Evolutionary conservation across 1,284 basidiomycete species (phyloP).

Genomic region (Stereum hirsutum): DNA sequence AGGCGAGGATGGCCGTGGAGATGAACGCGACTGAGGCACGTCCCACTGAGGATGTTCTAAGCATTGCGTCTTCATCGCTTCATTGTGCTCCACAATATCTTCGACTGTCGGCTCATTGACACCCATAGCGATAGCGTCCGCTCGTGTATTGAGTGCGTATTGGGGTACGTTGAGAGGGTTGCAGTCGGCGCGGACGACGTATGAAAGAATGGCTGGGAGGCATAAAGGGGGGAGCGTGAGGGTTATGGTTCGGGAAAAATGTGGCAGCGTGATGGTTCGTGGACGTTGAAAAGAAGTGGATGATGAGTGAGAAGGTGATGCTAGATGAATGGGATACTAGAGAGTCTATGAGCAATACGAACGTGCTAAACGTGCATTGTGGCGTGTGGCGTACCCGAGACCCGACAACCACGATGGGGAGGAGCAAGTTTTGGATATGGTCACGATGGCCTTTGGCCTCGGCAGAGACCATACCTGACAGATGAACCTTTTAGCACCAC

Average conservation of each 20-base stretch:
- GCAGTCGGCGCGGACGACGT: conserved; percentile 33
- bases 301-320: conserved; percentile 1
- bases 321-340: conserved; percentile 4
- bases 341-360: not conserved
- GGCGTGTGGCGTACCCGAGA: conserved; percentile 40
- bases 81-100: conserved; percentile 35
- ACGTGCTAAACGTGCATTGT: too few relatives aligned
- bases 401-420: conserved; percentile 36
- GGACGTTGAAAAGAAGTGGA: too few relatives aligned
- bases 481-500: not conserved
- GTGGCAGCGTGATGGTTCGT: too few relatives aligned
- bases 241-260: too few relatives aligned
- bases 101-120: conserved; percentile 33
- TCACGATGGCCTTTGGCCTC: conserved; percentile 26
- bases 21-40: not conserved
- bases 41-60: too few relatives aligned
- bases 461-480: conserved; percentile 23
- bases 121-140: conserved; percentile 20
- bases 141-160: conserved; percentile 22
- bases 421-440: conserved; percentile 27
- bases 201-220: conserved; percentile 34
- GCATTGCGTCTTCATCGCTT: conserved; percentile 27
- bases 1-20: conserved; percentile 1
- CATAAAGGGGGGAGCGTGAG: conserved; percentile 34
- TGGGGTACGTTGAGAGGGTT: conserved; percentile 24